Percentiles rank a stretch among this genome's conserved stretches.
Conservation (phyloP, 2,329 filamentous ascomycete genomes). For the Hymenoscyphus infarciens region DNA sequence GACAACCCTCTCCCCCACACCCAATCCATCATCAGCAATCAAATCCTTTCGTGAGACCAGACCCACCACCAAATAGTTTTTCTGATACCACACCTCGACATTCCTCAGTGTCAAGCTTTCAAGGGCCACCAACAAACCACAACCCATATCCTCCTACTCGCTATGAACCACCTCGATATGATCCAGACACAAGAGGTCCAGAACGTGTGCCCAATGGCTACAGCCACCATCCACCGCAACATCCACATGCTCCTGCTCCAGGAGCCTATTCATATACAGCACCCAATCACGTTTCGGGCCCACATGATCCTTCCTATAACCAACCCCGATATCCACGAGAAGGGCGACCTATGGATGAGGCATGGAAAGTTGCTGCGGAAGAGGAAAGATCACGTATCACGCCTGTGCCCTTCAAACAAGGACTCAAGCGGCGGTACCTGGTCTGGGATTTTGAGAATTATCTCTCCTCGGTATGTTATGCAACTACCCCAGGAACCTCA, state of each 20-base stretch:
- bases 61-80: constrained; percentile 24
- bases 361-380: constrained; percentile 21
- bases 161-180: constrained; percentile 29
- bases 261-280: constrained; percentile 22
- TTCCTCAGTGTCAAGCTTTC: constrained; percentile 24
- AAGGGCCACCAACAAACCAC: constrained; percentile 23
- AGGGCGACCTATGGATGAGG: constrained; percentile 28
- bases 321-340: constrained; percentile 28
- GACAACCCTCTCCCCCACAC: constrained; percentile 27
- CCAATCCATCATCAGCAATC: constrained; percentile 28
- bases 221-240: constrained; percentile 11
- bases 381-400: constrained; percentile 20
- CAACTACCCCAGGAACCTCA: background rate
- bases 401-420: constrained; percentile 22
- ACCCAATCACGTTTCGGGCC: constrained; percentile 19
- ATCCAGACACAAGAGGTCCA: constrained; percentile 26
- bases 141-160: constrained; percentile 27
- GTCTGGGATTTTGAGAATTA: constrained; percentile 34
- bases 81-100: constrained; percentile 23
- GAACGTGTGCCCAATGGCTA: constrained; percentile 29
- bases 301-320: constrained; percentile 21
- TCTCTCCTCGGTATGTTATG: constrained; percentile 28
- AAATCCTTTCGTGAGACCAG: constrained; percentile 26
- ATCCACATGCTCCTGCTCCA: constrained; percentile 21
- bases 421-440: constrained; percentile 31